Evolutionary conservation across 2,329 filamentous ascomycete species (phyloP), one percentile per base, ranked within the genome.

Genomic region (Diaporthe citrichinensis): DNA sequence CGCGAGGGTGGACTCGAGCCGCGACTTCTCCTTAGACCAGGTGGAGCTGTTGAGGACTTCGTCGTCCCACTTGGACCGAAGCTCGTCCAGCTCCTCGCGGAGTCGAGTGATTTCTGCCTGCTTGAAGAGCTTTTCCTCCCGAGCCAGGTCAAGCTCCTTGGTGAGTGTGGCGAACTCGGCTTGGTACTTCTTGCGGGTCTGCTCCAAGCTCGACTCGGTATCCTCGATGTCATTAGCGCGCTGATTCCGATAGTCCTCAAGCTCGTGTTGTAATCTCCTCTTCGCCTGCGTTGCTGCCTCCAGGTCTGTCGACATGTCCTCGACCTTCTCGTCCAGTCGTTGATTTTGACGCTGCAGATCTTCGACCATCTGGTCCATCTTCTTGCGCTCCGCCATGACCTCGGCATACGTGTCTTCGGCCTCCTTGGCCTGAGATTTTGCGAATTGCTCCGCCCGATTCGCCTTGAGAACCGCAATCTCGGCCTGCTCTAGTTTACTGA

Each of bases 111-210:
- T 97, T 84, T 98, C 96, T 49, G 94, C 92, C 79, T 97, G 95
- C 90, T 90, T 96, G 90, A 87, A 98, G 85, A 88, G 94, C 89
- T 88, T 92, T 84, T 97, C 96, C 83, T 98, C 96, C 49, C 97
- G 94, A 79, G 98, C 96, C 77, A 98, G 90, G 82, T 98, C 96
- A 36, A 99, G 91, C 85, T 99, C 97, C 80, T 96, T 95, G 71
- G 94, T 97, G 67, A 98, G 88, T 5, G 94, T 94, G 23, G 95
- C 94, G 82, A 98, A 95, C 84, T 99, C 96, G 57, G 93, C 91
- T 83, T 98, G 97, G 83, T 98, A 99, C 88, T 98, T 99, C 88
- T 96, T 97, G 81, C 96, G 92, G 58, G 96, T 98, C 85, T 98
- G 96, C 85, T 99, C 97, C 91, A 98, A 94, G 79, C 94, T 97